Conservation (phyloP, 1,284 basidiomycete species). For the Trametes polyzona region DNA sequence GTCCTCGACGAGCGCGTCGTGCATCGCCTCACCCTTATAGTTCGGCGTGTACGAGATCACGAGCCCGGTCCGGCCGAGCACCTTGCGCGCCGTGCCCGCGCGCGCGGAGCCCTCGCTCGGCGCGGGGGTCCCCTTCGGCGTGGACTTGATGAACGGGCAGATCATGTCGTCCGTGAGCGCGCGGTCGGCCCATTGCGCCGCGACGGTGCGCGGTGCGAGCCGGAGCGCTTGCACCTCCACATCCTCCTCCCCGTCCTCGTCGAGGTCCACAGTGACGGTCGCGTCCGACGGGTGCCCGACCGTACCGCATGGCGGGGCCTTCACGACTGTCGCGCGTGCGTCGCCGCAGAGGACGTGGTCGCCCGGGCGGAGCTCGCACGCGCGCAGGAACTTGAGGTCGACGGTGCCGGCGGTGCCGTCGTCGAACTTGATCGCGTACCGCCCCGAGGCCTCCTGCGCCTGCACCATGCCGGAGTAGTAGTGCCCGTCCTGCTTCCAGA, state of each 20-base stretch:
- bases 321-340: constrained; percentile 38
- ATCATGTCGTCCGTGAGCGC: constrained; percentile 45
- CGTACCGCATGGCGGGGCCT: background rate
- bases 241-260: constrained; percentile 44
- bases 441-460: constrained; percentile 32
- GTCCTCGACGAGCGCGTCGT: constrained; percentile 44
- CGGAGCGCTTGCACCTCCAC: constrained; percentile 43
- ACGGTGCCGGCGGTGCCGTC: constrained; percentile 53
- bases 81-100: constrained; percentile 36
- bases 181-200: constrained; percentile 57
- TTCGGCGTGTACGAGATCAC: constrained; percentile 38
- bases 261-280: constrained; percentile 40
- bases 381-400: constrained; percentile 57
- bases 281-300: constrained; percentile 38
- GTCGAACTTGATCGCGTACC: constrained; percentile 61
- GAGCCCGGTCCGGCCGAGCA: constrained; percentile 46
- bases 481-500: constrained; percentile 62
- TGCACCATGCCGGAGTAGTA: constrained; percentile 66
- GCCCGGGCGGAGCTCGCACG: constrained; percentile 50
- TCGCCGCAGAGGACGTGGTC: constrained; percentile 53
- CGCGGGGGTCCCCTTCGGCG: constrained; percentile 48
- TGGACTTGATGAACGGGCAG: constrained; percentile 44
- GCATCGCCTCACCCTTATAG: constrained; percentile 30
- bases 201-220: constrained; percentile 52
- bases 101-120: constrained; percentile 37